These are phyloP conservation scores for Lipomyces yamadae DNA, from an alignment of 805 yeast genomes.

Conservation along the genomic window DNA sequence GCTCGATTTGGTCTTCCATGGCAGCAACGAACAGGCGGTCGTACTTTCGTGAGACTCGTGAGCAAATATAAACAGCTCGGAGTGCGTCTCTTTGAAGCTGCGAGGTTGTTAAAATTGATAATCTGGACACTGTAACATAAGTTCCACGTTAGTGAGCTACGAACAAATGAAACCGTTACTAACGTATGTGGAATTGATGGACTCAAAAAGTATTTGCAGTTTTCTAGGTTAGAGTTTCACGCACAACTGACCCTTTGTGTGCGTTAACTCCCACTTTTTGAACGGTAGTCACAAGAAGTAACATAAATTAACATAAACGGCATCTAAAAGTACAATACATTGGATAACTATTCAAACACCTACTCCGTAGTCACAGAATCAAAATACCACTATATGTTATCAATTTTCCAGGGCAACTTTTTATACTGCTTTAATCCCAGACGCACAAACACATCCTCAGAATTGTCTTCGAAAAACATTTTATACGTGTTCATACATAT, in stretches of 20 bases:
- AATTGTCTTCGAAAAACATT: constrained; percentile 75
- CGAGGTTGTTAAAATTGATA: background rate
- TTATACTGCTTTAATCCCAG: constrained; percentile 25
- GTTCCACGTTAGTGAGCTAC: background rate
- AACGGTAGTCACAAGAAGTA: too few species aligned
- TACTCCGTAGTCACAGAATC: background rate
- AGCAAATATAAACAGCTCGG: background rate
- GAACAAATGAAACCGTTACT: background rate
- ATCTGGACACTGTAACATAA: background rate
- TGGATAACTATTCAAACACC: background rate
- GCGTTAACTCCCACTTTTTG: too few species aligned
- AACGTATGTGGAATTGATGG: too few species aligned
- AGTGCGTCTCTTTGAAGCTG: background rate
- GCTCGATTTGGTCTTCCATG: constrained; percentile 69
- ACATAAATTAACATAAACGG: background rate
- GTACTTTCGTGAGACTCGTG: background rate
- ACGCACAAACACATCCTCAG: constrained; percentile 79
- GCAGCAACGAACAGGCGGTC: constrained; percentile 29
- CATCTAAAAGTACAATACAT: constrained; percentile 2
- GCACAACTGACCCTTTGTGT: too few species aligned
- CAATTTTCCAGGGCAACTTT: constrained; percentile 28
- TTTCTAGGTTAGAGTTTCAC: too few species aligned
- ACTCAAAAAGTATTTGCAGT: too few species aligned
- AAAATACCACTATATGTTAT: constrained; percentile 7
- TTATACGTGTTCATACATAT: constrained; percentile 79